Conservation (phyloP, 163 green algal genomes). For the Chlorella variabilis region DNA sequence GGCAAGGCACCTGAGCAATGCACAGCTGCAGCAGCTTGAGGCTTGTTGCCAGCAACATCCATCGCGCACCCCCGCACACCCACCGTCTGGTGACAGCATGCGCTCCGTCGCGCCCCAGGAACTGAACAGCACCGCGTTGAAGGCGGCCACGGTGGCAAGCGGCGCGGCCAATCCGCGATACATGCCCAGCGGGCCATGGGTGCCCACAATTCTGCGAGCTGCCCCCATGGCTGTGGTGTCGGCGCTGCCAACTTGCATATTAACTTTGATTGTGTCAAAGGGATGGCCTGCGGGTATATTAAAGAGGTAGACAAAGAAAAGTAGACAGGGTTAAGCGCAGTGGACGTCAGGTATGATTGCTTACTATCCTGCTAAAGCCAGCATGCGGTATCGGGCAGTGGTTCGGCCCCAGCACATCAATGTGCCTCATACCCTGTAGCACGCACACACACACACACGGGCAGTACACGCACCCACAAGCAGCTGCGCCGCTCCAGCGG, state of each 20-base stretch:
- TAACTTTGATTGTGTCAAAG: slow-evolving; percentile 71
- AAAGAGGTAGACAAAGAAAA: too few relatives aligned
- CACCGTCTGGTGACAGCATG: slow-evolving; percentile 67
- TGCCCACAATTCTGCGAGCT: not conserved
- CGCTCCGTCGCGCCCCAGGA: slow-evolving; percentile 69
- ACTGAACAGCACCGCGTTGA: slow-evolving; percentile 84
- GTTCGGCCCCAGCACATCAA: too few relatives aligned
- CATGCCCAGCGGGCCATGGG: slow-evolving; percentile 59
- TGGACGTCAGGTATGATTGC: too few relatives aligned
- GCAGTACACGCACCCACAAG: not conserved
- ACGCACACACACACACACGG: too few relatives aligned
- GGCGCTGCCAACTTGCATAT: not conserved
- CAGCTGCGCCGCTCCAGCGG: slow-evolving; percentile 55
- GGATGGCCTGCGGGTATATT: slow-evolving; percentile 1
- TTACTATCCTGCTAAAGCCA: too few relatives aligned
- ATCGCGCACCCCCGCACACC: too few relatives aligned
- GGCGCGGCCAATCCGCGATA: slow-evolving; percentile 79
- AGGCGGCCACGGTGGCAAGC: slow-evolving; percentile 81
- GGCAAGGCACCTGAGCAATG: not conserved
- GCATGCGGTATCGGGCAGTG: too few relatives aligned
- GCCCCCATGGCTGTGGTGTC: not conserved
- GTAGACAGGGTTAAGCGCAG: too few relatives aligned
- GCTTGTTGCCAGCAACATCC: too few relatives aligned
- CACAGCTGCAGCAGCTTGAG: not conserved
- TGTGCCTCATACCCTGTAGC: too few relatives aligned